Percentiles rank a stretch among this genome's conserved stretches.
phyloP scores from a whole-genome alignment of 768 basidiomycete species.

The Panellus pusillus region DNA sequence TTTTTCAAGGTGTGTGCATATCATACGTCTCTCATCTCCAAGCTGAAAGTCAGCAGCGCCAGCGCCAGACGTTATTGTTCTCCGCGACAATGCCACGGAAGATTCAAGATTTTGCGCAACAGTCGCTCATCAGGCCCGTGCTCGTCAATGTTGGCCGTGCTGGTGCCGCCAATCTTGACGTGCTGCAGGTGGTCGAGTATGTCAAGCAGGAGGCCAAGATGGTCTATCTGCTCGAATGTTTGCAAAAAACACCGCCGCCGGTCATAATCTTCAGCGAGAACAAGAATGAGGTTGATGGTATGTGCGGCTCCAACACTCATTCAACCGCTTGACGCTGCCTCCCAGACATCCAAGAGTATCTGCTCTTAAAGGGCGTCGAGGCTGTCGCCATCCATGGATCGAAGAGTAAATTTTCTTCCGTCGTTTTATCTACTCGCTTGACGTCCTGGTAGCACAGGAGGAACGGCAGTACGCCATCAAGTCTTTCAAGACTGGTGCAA shows the following conservation, averaged over 20 bases:
- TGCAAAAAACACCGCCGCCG: conserved; percentile 98
- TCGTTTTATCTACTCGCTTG: background rate
- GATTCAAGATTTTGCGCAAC: conserved; percentile 97
- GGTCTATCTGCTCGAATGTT: conserved; percentile 96
- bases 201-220: conserved; percentile 99
- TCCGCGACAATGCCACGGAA: conserved; percentile 99
- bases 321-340: background rate
- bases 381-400: conserved; percentile 99
- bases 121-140: conserved; percentile 92
- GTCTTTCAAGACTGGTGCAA: conserved; percentile 94
- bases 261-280: conserved; percentile 98
- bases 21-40: conserved; percentile 1
- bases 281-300: conserved; percentile 99
- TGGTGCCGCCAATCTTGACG: conserved; percentile 95
- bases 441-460: conserved; percentile 72
- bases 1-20: conserved; percentile 80
- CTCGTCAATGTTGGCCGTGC: conserved; percentile 98
- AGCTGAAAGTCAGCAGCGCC: conserved; percentile 53
- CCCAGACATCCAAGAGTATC: conserved; percentile 95
- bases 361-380: conserved; percentile 94
- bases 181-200: conserved; percentile 95
- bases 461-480: conserved; percentile 99
- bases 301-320: conserved; percentile 20
- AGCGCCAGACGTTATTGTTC: conserved; percentile 95
- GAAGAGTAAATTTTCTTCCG: conserved; percentile 63